These are phyloP conservation scores for Candida sakaeoensis DNA, from an alignment of 805 yeast genomes.

Conservation along the genomic window DNA sequence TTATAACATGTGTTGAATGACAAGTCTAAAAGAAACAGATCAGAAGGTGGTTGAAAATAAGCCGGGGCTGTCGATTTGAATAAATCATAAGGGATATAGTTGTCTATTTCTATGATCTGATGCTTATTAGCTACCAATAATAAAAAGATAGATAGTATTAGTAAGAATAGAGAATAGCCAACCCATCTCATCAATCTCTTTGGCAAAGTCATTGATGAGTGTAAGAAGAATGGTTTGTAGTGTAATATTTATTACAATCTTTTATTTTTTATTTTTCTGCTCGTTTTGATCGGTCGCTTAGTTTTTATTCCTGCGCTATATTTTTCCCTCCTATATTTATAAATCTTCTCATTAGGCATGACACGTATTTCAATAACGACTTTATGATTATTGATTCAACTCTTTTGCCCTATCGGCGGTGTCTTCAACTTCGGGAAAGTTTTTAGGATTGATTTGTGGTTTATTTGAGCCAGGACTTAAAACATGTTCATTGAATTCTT, in stretches of 20 bases:
- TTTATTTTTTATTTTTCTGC: background rate
- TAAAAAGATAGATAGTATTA: conserved; percentile 18
- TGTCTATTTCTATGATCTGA: conserved; percentile 24
- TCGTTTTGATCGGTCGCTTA: background rate
- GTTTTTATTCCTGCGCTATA: too few relatives aligned
- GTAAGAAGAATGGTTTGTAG: too few relatives aligned
- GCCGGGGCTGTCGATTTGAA: conserved; percentile 26
- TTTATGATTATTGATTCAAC: conserved; percentile 4
- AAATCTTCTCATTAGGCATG: background rate
- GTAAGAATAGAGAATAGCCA: conserved; percentile 17
- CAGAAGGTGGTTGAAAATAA: conserved; percentile 41
- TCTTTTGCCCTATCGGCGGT: conserved; percentile 26
- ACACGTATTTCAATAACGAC: too few relatives aligned
- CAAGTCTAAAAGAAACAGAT: conserved; percentile 38
- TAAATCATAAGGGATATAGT: conserved; percentile 26
- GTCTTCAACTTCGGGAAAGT: conserved; percentile 31
- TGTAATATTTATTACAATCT: too few relatives aligned
- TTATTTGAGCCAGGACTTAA: conserved; percentile 12
- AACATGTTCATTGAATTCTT: conserved; percentile 4
- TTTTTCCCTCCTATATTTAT: background rate
- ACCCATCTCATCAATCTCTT: conserved; percentile 28
- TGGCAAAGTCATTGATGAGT: conserved; percentile 22
- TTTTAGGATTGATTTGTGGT: conserved; percentile 19
- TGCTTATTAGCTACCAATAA: conserved; percentile 38
- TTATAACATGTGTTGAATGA: conserved; percentile 30